A percentile compares a stretch with the other conserved stretches of the same genome.
Conservation (phyloP, 257 asterid species). For the Scutellaria baicalensis region DNA sequence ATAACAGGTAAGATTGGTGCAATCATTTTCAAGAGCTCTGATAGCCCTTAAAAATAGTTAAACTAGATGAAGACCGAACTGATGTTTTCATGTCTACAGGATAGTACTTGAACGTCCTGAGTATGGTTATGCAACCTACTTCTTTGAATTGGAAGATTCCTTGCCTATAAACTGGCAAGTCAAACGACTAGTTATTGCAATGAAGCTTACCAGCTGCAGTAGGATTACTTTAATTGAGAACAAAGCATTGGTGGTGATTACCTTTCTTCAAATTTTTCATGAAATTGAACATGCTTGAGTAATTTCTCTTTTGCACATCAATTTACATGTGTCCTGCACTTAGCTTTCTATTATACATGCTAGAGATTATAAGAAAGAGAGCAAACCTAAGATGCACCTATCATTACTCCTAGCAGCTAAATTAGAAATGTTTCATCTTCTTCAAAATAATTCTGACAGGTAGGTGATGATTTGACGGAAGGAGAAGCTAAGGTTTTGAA, state of each 20-base stretch:
- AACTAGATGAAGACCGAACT: not conserved
- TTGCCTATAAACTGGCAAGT: conserved; percentile 75
- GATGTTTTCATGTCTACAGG: conserved; percentile 38
- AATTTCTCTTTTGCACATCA: not conserved
- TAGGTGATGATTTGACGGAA: conserved; percentile 76
- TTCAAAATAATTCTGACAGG: conserved; percentile 25
- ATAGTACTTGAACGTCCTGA: conserved; percentile 99
- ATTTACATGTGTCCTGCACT: not conserved
- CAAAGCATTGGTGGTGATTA: conserved; percentile 61
- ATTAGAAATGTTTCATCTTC: not conserved
- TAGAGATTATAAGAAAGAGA: too few species aligned
- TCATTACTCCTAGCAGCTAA: not conserved
- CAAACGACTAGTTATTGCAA: conserved; percentile 65
- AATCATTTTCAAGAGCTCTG: not conserved
- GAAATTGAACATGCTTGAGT: conserved; percentile 2
- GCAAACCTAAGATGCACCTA: not conserved
- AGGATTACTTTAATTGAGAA: conserved; percentile 63
- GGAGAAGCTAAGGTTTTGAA: conserved; percentile 77
- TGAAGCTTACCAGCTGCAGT: conserved; percentile 85
- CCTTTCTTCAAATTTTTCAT: conserved; percentile 4
- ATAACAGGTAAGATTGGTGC: conserved; percentile 55
- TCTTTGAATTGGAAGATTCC: conserved; percentile 61
- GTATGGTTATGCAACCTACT: conserved; percentile 94
- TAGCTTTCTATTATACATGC: not conserved
- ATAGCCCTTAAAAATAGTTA: not conserved